Conservation (phyloP, 768 basidiomycete genomes). For the Amanita rubescens region DNA sequence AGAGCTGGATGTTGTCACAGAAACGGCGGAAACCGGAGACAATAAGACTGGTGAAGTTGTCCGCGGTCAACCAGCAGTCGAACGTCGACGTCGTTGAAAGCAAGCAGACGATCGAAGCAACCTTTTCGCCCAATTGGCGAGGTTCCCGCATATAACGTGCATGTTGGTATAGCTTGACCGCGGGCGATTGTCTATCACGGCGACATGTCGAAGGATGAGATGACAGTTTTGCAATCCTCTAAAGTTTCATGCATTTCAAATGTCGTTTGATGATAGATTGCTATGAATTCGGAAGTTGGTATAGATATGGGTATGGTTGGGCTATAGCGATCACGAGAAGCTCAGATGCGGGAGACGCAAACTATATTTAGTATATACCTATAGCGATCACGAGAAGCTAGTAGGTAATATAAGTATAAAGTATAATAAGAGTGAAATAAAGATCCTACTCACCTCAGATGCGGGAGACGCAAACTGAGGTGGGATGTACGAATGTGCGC, state of each 20-base stretch:
- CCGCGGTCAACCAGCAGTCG: slow-evolving; percentile 29
- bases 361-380: too few species aligned
- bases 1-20: background rate
- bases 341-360: too few species aligned
- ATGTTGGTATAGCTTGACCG: background rate
- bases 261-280: background rate
- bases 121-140: slow-evolving; percentile 4
- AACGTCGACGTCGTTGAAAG: slow-evolving; percentile 18
- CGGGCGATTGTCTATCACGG: background rate
- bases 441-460: too few species aligned
- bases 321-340: too few species aligned
- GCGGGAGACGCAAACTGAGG: too few species aligned
- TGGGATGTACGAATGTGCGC: too few species aligned
- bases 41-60: background rate
- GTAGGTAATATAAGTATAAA: too few species aligned
- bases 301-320: background rate
- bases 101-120: background rate
- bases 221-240: background rate
- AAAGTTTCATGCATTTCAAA: background rate
- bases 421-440: too few species aligned
- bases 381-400: too few species aligned
- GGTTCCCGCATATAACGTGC: background rate
- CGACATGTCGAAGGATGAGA: background rate
- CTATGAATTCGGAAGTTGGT: background rate
- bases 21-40: background rate